Conservation (phyloP, 768 basidiomycete genomes). For the Pleurotus djamor region DNA sequence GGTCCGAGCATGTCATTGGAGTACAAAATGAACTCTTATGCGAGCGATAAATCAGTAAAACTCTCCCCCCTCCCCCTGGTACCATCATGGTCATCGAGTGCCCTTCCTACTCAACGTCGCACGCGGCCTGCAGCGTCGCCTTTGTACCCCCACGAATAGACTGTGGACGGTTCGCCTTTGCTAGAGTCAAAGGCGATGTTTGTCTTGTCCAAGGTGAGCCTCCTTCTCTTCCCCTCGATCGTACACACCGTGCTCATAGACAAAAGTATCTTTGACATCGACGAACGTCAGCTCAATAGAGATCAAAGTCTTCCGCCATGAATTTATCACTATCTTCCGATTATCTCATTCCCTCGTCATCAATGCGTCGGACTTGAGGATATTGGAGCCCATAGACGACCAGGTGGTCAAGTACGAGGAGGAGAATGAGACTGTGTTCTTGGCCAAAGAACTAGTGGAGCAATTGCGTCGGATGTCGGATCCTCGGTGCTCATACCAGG, state of each 20-base stretch:
- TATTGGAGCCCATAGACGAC: constrained; percentile 51
- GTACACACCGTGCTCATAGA: background rate
- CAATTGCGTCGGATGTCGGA: constrained; percentile 38
- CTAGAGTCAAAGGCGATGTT: constrained; percentile 55
- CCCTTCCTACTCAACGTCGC: background rate
- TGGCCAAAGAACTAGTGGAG: constrained; percentile 50
- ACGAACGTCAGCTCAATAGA: constrained; percentile 44
- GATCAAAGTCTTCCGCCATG: constrained; percentile 56
- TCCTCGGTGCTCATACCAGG: constrained; percentile 1
- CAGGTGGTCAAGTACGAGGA: constrained; percentile 51
- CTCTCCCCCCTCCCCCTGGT: background rate
- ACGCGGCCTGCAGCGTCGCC: background rate
- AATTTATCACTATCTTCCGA: constrained; percentile 66
- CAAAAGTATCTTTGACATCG: constrained; percentile 34
- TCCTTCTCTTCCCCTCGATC: background rate
- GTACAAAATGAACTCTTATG: constrained; percentile 41
- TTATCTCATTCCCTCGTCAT: constrained; percentile 41
- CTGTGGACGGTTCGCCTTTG: constrained; percentile 49
- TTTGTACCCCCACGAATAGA: constrained; percentile 29
- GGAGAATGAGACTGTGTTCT: constrained; percentile 57
- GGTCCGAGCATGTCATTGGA: constrained; percentile 33
- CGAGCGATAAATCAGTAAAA: background rate
- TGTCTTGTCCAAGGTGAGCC: constrained; percentile 66
- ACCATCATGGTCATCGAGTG: background rate
- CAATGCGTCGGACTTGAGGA: constrained; percentile 47